Percentiles rank a stretch among this genome's conserved stretches.
Conservation (phyloP, 495 filamentous ascomycete species). For the Penicillium malachiteum region DNA sequence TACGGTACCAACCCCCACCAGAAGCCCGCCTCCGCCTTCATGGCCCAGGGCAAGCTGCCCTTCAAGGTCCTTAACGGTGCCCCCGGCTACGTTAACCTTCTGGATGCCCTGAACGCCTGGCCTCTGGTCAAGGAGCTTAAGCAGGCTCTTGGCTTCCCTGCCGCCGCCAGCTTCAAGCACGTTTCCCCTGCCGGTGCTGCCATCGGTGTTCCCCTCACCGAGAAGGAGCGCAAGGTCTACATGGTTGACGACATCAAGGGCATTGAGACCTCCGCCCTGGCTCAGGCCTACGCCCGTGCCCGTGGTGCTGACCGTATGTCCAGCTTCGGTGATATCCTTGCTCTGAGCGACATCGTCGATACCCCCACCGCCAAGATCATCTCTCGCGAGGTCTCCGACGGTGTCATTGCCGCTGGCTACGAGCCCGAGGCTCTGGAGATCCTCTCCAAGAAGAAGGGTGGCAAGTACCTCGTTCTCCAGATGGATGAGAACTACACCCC, state of each 20-base stretch:
- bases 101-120: conserved; percentile 97
- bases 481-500: conserved; percentile 89
- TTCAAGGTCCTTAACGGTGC: conserved; percentile 94
- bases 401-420: conserved; percentile 89
- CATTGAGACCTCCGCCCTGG: conserved; percentile 78
- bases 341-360: conserved; percentile 86
- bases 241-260: conserved; percentile 95
- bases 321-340: conserved; percentile 94
- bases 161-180: conserved; percentile 98
- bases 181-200: conserved; percentile 96
- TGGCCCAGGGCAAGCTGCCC: conserved; percentile 69
- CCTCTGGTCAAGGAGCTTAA: conserved; percentile 95
- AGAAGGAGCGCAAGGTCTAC: conserved; percentile 91
- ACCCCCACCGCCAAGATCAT: conserved; percentile 93
- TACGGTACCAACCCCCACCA: conserved; percentile 98
- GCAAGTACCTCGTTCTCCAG: conserved; percentile 92
- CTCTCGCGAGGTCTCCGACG: conserved; percentile 94
- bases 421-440: conserved; percentile 81
- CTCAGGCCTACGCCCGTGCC: conserved; percentile 93
- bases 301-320: conserved; percentile 96
- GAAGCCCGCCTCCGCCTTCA: conserved; percentile 86
- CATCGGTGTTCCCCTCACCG: conserved; percentile 80
- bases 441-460: conserved; percentile 96
- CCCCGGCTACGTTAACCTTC: conserved; percentile 94
- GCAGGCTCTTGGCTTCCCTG: conserved; percentile 79